Percentiles rank a stretch among this genome's conserved stretches.
Conservation (phyloP, 805 yeast genomes). For the Kazachstania africana region DNA sequence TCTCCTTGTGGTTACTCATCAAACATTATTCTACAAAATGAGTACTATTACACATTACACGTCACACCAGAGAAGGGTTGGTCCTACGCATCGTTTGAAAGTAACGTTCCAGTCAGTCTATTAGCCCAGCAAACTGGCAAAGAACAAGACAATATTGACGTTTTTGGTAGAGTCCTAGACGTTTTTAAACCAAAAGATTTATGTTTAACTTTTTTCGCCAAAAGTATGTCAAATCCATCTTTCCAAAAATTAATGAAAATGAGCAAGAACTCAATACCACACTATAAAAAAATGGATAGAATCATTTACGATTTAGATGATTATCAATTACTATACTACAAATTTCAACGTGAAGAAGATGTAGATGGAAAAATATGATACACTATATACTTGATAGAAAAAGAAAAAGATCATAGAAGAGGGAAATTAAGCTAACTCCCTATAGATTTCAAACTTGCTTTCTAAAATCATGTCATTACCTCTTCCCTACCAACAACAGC, state of each 20-base stretch:
- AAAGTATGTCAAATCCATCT: conserved; percentile 16
- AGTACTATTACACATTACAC: conserved; percentile 73
- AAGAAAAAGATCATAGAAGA: no score
- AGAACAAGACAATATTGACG: conserved; percentile 37
- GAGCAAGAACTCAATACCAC: conserved; percentile 16
- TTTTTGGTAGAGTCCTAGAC: conserved; percentile 45
- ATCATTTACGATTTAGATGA: conserved; percentile 64
- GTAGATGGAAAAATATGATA: no score
- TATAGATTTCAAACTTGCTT: no score
- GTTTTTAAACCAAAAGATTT: conserved; percentile 70
- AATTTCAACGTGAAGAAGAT: conserved; percentile 27
- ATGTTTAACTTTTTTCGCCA: conserved; percentile 42
- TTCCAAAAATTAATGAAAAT: conserved; percentile 26
- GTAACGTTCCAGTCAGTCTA: conserved; percentile 57
- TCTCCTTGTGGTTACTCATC: conserved; percentile 93
- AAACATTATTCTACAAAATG: conserved; percentile 56
- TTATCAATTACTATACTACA: conserved; percentile 60
- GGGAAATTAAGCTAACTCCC: no score
- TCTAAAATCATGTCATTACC: no score
- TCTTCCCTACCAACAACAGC: no score
- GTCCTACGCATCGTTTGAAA: conserved; percentile 94
- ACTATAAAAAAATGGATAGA: conserved; percentile 51
- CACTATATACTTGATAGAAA: no score
- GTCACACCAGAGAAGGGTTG: conserved; percentile 90
- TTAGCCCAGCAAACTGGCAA: conserved; percentile 25